Base-by-base conservation (phyloP, 768 basidiomycete genomes). In the Cubamyces sp. region DNA sequence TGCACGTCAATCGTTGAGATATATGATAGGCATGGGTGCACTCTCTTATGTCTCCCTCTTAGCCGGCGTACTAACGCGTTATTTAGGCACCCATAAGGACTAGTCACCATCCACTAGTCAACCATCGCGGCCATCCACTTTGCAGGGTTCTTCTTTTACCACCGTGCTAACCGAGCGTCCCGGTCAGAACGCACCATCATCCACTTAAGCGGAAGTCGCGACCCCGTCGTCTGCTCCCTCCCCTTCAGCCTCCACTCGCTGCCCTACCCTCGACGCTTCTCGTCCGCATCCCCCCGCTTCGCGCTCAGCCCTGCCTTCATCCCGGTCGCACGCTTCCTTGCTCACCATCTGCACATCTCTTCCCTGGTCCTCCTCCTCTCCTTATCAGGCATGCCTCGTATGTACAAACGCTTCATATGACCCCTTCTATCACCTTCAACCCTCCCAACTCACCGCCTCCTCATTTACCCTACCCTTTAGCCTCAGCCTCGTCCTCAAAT, bases 201-300 rank as follows among this genome's bases (percentile, higher is more conserved):
- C 40, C 57, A 51, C 57, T 21, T 59, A 59, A 51, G 47, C 57
- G 57, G 57, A 43, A 51, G n/a, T 26, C 30, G 28, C 57, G 56
- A 49, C 48, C 49, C 57, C 25, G 14, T 28, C 57, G 9, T 28
- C 40, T 16, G 26, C 48, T 26, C 50, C 26, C 57, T 40, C 26
- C 48, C 39, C 57, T 26, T 39, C 47, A 45, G 48, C 46, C 48
- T 49, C 48, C 48, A 26, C 7, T 30, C 26, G 48, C 48, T 46
- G 23, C 34, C 34, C 34, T 34, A 46, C 19, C 45, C 28, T 26
- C 14, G 21, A 16, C 26, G 15, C 41, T 50, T 41, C 28, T 26
- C 57, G 18, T 16, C 46, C 25, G 23, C 39, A 23, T 58, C 39
- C 57, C 57, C 40, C 51, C 57, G 57, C 57, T 18, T 58, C 48